phyloP scores from a whole-genome alignment of 306 rosid species.

The Myrica gale region DNA sequence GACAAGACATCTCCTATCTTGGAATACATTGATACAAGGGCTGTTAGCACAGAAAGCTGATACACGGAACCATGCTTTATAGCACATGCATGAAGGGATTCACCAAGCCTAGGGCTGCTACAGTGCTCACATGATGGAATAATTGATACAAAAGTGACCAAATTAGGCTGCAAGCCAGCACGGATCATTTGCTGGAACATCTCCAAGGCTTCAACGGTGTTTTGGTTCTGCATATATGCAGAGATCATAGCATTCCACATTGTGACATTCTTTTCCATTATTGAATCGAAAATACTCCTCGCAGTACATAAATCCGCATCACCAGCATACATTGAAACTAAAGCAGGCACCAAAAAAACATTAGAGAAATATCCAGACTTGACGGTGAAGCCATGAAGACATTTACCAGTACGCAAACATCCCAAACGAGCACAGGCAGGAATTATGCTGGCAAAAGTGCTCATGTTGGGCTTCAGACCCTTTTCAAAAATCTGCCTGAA shows the following conservation, averaged over 20 bases:
- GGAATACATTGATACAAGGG: conserved; percentile 38
- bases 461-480: conserved; percentile 36
- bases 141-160: conserved; percentile 33
- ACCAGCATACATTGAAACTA: conserved; percentile 37
- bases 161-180: conserved; percentile 19
- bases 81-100: conserved; percentile 37
- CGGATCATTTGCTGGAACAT: conserved; percentile 26
- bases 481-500: conserved; percentile 17
- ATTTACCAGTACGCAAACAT: conserved; percentile 25
- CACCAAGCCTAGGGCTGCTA: conserved; percentile 17
- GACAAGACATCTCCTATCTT: conserved; percentile 28
- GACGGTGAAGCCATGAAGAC: conserved; percentile 33
- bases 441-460: conserved; percentile 37
- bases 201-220: conserved; percentile 23
- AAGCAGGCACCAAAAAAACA: conserved; percentile 35
- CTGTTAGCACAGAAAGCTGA: conserved; percentile 27
- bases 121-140: conserved; percentile 35
- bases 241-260: conserved; percentile 40
- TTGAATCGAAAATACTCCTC: conserved; percentile 34
- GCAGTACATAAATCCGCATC: conserved; percentile 22
- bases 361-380: conserved; percentile 28
- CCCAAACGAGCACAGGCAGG: conserved; percentile 39
- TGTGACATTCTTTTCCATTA: conserved; percentile 15
- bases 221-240: conserved; percentile 31
- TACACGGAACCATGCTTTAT: conserved; percentile 31